These are phyloP conservation scores for Dalbergia oliveri DNA, from an alignment of 306 rosid genomes.

Conservation along the genomic window DNA sequence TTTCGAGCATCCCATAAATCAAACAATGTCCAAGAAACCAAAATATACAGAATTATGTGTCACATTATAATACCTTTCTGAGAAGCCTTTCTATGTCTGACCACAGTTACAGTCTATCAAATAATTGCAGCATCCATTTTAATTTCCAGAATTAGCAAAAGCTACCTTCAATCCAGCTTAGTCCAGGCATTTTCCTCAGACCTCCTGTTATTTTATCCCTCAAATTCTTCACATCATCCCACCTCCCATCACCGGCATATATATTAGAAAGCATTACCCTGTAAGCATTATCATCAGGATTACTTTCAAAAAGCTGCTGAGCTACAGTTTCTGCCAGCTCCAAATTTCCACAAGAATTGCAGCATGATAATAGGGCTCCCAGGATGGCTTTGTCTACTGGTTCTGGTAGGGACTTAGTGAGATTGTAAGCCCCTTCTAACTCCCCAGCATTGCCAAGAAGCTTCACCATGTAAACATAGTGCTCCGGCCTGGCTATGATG, in stretches of 20 bases:
- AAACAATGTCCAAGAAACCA: constrained; percentile 17
- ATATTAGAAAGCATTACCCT: constrained; percentile 83
- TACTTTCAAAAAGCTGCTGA: constrained; percentile 58
- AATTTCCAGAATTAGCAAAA: constrained; percentile 28
- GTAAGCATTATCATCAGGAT: constrained; percentile 60
- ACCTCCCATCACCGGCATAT: constrained; percentile 82
- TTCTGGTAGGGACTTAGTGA: constrained; percentile 67
- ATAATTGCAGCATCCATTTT: constrained; percentile 4
- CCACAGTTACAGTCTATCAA: constrained; percentile 6
- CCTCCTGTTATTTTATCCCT: constrained; percentile 68
- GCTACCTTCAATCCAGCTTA: constrained; percentile 70
- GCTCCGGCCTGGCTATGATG: constrained; percentile 70
- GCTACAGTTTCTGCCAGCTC: constrained; percentile 79
- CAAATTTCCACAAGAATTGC: constrained; percentile 71
- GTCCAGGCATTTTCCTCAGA: constrained; percentile 67
- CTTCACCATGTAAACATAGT: constrained; percentile 87
- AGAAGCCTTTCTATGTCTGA: constrained; percentile 24
- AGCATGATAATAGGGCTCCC: constrained; percentile 88
- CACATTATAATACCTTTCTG: constrained; percentile 35
- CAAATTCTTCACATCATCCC: constrained; percentile 74
- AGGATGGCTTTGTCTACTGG: constrained; percentile 84
- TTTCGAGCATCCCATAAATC: constrained; percentile 2
- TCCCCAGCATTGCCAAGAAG: constrained; percentile 85
- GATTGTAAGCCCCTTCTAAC: constrained; percentile 81
- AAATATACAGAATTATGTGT: constrained; percentile 5